A percentile compares a stretch with the other conserved stretches of the same genome.
Evolutionary conservation across 768 basidiomycete genomes (phyloP).

Genomic region (Trametes gibbosa): DNA sequence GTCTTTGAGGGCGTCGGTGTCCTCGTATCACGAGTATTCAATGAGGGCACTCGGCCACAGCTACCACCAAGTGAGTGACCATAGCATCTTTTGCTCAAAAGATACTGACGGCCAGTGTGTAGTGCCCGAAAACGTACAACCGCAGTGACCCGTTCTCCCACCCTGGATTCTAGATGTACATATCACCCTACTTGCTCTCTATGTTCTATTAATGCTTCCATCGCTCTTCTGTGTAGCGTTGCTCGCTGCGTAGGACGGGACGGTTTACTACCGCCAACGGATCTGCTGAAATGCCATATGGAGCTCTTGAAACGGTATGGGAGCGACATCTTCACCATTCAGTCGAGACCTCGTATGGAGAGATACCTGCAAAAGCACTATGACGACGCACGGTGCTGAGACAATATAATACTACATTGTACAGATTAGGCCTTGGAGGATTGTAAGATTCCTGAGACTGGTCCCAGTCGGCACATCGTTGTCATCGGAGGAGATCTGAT

Average conservation of each 20-base stretch:
- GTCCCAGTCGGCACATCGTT: too few species aligned
- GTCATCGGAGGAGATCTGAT: too few species aligned
- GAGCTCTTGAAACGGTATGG: too few species aligned
- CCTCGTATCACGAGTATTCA: conserved; percentile 83
- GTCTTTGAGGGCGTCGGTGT: conserved; percentile 96
- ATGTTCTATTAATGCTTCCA: conserved; percentile 17
- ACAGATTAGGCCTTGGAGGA: too few species aligned
- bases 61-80: conserved; percentile 67
- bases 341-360: too few species aligned
- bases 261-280: background rate
- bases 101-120: conserved; percentile 9
- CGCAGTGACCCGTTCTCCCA: conserved; percentile 35
- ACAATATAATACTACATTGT: too few species aligned
- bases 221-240: conserved; percentile 8
- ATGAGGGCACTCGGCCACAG: conserved; percentile 77
- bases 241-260: conserved; percentile 5
- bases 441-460: too few species aligned
- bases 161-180: conserved; percentile 48
- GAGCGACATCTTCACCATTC: too few species aligned
- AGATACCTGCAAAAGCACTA: too few species aligned
- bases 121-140: conserved; percentile 58
- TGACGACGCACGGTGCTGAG: too few species aligned
- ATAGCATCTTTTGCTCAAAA: background rate
- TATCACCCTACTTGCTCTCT: conserved; percentile 30
- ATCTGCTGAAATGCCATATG: too few species aligned